phyloP scores from a whole-genome alignment of 768 basidiomycete genomes.

The Albatrellus ellisii region DNA sequence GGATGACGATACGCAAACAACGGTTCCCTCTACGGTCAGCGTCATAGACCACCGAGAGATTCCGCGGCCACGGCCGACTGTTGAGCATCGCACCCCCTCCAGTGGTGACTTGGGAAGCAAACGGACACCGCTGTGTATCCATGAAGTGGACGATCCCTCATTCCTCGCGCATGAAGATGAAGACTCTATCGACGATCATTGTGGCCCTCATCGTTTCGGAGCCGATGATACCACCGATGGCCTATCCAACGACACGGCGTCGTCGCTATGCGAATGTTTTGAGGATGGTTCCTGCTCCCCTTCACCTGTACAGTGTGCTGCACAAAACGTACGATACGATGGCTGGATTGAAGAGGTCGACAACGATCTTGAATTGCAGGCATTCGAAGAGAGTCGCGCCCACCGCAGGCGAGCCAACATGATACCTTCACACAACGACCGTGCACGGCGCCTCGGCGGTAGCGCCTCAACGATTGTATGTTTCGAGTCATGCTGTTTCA shows the following conservation, averaged over 20 bases:
- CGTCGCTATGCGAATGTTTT: conserved; percentile 15
- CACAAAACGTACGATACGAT: conserved; percentile 28
- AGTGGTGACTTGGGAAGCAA: neutral
- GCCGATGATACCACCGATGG: conserved; percentile 4
- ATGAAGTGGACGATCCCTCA: conserved; percentile 33
- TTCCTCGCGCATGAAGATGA: conserved; percentile 16
- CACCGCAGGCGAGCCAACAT: neutral
- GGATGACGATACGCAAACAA: conserved; percentile 23
- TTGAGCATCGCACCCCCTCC: neutral
- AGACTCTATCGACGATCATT: conserved; percentile 3
- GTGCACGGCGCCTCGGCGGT: neutral
- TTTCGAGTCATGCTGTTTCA: too few relatives aligned
- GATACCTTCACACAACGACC: neutral
- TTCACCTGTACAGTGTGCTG: conserved; percentile 8
- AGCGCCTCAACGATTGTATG: too few relatives aligned
- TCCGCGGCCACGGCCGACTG: conserved; percentile 6
- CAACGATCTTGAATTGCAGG: conserved; percentile 34
- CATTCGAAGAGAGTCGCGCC: too few relatives aligned
- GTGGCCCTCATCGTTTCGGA: too few relatives aligned
- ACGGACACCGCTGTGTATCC: conserved; percentile 29
- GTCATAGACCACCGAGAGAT: conserved; percentile 14
- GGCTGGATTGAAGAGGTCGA: conserved; percentile 47
- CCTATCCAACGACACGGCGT: neutral
- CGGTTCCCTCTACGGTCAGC: conserved; percentile 16
- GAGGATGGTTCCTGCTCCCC: conserved; percentile 2